Evolutionary conservation across 192 early-diverging fungal species (phyloP), one percentile per base, ranked within the genome.

Genomic region (Coemansia sp.): DNA sequence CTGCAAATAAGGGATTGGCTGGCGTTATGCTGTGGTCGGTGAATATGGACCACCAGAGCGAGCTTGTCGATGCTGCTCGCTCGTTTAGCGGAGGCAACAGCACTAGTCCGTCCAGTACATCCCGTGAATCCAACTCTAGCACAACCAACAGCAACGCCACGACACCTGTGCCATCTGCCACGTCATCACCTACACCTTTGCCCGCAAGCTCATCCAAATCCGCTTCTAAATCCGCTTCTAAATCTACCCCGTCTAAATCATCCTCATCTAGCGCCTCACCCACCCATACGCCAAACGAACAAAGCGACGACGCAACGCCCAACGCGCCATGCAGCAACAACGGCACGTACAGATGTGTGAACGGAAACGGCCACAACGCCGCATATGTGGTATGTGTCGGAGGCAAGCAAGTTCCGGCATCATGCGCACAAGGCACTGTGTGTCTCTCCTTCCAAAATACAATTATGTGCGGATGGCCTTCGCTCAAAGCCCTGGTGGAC

Each of bases 11-110:
- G 9, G 83, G 79, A 2, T 68, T 93, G 41, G 76, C 69, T 5
- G 90, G 90, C 65, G 79, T 91, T 12, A 84, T 88, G 73, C 67
- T 86, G 10, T 89, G 87, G 76, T 69, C 66, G 23, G 49, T 73
- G 10, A 63, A 62, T 3, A 75, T 70, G 67, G 79, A 82, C 53
- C 59, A 70, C 45, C 81, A 86, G 21, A 69, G 77, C 47, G 90
- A 90, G 72, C 57, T 91, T 29, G 37, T 91, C 22, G 45, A 72
- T 41, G 70, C 67, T 27, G 54, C 54, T 27, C 21, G 54, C 54
- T 56, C 54, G 12, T 56, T 56, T 35, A 21, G 21, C 1, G 54
- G 54, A 4, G 23, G 54, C 51, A 53, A 22, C 54, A 27, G 54
- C 24, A 35, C 32, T 35, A 7, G 6, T 6, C 7, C 32, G 7